Evolutionary conservation across 1,284 basidiomycete species (phyloP).

Genomic region (Sporisorium scitamineum): DNA sequence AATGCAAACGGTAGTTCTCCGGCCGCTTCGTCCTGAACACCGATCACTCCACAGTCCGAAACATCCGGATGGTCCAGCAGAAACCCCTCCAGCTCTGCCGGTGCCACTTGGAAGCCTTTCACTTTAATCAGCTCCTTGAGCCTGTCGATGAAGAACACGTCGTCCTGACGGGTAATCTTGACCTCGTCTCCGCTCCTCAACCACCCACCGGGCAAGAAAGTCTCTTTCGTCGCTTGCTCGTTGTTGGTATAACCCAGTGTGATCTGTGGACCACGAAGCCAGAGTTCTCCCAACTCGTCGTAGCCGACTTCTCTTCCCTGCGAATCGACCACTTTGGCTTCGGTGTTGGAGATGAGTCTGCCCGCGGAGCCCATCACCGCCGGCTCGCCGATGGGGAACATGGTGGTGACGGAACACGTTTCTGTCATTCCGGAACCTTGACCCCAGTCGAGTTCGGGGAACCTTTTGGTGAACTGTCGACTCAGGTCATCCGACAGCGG

Average conservation of each 20-base stretch:
- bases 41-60: constrained; percentile 79
- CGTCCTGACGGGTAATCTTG: constrained; percentile 69
- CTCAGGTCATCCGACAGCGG: constrained; percentile 58
- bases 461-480: constrained; percentile 42
- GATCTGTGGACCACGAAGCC: constrained; percentile 63
- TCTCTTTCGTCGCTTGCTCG: constrained; percentile 61
- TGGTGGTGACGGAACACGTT: constrained; percentile 65
- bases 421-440: constrained; percentile 64
- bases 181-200: constrained; percentile 69
- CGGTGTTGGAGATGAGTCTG: constrained; percentile 57
- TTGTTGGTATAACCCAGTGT: constrained; percentile 65
- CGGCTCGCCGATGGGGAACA: constrained; percentile 65
- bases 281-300: constrained; percentile 69
- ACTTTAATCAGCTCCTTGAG: constrained; percentile 70
- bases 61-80: constrained; percentile 80
- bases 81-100: constrained; percentile 78
- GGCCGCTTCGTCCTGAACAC: constrained; percentile 80
- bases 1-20: constrained; percentile 83
- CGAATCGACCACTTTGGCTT: constrained; percentile 61
- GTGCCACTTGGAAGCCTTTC: constrained; percentile 65
- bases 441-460: constrained; percentile 58
- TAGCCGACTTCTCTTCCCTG: constrained; percentile 62
- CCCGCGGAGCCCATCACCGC: constrained; percentile 64
- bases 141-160: constrained; percentile 59
- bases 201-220: constrained; percentile 53